phyloP scores from a whole-genome alignment of 441 rosid species.

The Breynia disticha region DNA sequence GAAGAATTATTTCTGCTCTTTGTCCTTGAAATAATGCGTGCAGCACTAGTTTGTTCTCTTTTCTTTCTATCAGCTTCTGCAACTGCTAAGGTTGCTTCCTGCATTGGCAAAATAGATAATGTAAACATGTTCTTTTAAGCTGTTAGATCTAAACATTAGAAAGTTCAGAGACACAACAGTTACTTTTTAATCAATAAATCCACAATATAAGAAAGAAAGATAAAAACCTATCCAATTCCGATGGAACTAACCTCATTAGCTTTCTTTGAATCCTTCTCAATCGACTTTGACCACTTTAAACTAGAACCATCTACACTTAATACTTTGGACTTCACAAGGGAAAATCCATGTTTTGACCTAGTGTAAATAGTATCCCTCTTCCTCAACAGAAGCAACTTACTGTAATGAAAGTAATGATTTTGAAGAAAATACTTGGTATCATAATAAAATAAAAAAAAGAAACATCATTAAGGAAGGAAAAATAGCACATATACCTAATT shows the following conservation, averaged over 20 bases:
- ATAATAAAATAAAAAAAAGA: constrained; percentile 14
- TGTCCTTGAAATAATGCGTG: constrained; percentile 24
- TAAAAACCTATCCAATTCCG: constrained; percentile 2
- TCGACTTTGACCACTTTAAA: constrained; percentile 95
- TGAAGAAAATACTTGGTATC: constrained; percentile 13
- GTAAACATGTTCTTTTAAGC: constrained; percentile 3
- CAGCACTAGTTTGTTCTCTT: constrained; percentile 41
- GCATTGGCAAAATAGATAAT: constrained; percentile 5
- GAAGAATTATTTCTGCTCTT: constrained; percentile 35
- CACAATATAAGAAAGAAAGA: neutral
- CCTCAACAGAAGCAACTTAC: constrained; percentile 56
- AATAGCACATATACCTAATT: constrained; percentile 43
- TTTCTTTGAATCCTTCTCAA: constrained; percentile 71
- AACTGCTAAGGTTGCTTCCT: constrained; percentile 93
- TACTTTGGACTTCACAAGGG: constrained; percentile 85
- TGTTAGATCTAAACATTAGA: neutral
- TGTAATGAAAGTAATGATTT: constrained; percentile 24
- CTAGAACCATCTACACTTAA: constrained; percentile 81
- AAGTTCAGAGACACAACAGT: too few species aligned
- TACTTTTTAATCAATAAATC: too few species aligned
- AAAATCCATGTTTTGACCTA: constrained; percentile 77
- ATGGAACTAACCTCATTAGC: constrained; percentile 75
- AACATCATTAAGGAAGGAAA: constrained; percentile 11
- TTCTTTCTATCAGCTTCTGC: constrained; percentile 70
- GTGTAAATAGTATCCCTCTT: constrained; percentile 76